Base-by-base conservation (phyloP, 2,329 filamentous ascomycete species). In the Alternaria angustiovoidea region DNA sequence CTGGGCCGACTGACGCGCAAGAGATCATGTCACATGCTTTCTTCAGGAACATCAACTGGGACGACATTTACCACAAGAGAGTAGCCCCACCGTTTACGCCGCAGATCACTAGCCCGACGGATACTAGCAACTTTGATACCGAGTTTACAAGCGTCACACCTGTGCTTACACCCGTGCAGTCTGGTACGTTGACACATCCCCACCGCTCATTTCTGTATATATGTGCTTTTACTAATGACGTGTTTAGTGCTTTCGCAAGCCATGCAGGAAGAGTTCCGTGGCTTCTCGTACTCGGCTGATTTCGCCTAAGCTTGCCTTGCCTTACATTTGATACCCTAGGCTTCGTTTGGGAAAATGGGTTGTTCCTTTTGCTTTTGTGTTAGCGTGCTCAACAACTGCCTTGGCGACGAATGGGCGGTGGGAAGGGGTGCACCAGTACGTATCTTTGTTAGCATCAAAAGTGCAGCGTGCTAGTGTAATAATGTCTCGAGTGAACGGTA, bases 11-110 rank as follows among this genome's bases (percentile, higher is more conserved):
- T 0, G 95, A 99, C 80, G 95, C 95, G 3, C 94, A 98, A 80
- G 95, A 99, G 80, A 91, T 99, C 75, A 99, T 99, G 95, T 96
- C 90, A 76, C 95, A 99, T 79, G 92, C 95, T 1, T 99, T 99
- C 85, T 99, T 99, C 85, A 87, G 93, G 63, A 96, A 95, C 77
- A 92, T 98, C 78, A 96, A 95, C 81, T 99, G 95, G 95, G 95
- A 99, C 67, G 95, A 99, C 76, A 93, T 99, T 63, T 98, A 97
- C 79, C 88, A 97, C 82, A 99, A 98, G 87, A 88, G 93, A 36
- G 88, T 97, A 20, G 87, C 89, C 54, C 91, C 95, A 54, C 95
- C 95, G 0, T 98, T 97, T 83, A 80, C 94, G 79, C 95, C 95
- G 18, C 88, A 88, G 38, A 96, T 99, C 73, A 95, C 91, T 81